Evolutionary conservation across 176 grass and related monocot species (phyloP).

Genomic region (Aegilops speltoides): DNA sequence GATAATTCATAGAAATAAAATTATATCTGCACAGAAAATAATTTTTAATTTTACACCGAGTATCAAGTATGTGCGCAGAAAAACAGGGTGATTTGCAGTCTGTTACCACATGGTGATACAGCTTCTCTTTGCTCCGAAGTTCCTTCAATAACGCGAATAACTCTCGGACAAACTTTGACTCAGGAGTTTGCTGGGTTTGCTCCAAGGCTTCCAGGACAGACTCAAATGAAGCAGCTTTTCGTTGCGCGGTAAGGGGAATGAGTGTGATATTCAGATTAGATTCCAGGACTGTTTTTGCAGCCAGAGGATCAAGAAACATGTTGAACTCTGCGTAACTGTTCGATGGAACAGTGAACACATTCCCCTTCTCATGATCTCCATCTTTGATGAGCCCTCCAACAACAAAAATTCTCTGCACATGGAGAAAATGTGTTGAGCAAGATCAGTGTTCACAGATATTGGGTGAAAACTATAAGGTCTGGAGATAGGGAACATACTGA

Average conservation of each 20-base stretch:
- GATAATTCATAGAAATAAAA: neutral
- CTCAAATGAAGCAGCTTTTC: constrained; percentile 51
- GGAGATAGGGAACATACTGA: neutral
- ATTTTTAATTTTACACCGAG: neutral
- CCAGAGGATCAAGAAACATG: constrained; percentile 83
- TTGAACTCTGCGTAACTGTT: constrained; percentile 81
- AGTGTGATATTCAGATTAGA: constrained; percentile 64
- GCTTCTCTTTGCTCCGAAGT: constrained; percentile 43
- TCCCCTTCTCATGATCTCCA: constrained; percentile 43
- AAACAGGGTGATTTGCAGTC: neutral
- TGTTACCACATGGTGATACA: constrained; percentile 78
- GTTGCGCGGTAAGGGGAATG: constrained; percentile 58
- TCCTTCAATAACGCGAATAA: constrained; percentile 56
- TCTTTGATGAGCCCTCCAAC: constrained; percentile 65
- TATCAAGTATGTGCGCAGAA: neutral
- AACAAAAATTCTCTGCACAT: constrained; percentile 61
- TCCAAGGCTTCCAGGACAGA: constrained; percentile 39
- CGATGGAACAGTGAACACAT: constrained; percentile 64
- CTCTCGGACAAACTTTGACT: constrained; percentile 55
- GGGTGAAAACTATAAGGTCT: neutral
- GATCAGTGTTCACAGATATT: neutral
- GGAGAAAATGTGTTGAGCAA: neutral
- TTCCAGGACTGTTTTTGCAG: constrained; percentile 62
- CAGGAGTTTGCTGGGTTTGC: constrained; percentile 43
- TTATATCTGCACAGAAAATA: neutral